Evolutionary conservation across 805 yeast species (phyloP), one percentile per base, ranked within the genome.

Genomic region (Metschnikowia similis): DNA sequence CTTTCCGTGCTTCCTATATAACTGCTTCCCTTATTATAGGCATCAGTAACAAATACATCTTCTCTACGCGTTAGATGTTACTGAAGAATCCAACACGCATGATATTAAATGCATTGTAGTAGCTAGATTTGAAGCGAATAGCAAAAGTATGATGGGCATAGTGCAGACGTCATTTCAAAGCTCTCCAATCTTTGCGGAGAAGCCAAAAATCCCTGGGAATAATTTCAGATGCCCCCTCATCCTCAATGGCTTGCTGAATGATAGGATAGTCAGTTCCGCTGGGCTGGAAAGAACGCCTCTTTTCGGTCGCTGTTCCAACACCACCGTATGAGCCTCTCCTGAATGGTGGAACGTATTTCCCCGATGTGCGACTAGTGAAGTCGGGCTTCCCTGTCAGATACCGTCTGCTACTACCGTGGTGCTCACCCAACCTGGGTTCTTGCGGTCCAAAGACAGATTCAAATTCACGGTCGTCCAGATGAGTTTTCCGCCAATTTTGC

Each of bases 331-430:
- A 77, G 0, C 80, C 77, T 62, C 90, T 74, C 55, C 84, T 69
- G 58, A 79, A 83, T n/a, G 90, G 90, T 17, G 91, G 91, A 36
- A 85, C 70, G 57, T 85, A 85, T 61, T 81, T 84, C 3, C 87
- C 87, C 3, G 57, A 42, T 2, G 31, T 34, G 35, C 38, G 45
- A 30, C 31, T 30, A 17, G 9, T 28, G 4, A 16, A 14, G 14
- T 34, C 45, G 16, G 49, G 40, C 40, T 46, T 44, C 45, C 38
- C 43, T 37, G 43, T 39, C 44, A n/a, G 44, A 37, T 39, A 43
- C 45, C 35, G 53, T 48, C 17, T 48, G 45, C 38, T 30, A 35
- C 28, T 44, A 48, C 39, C 27, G 7, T 30, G 29, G 28, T 28
- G 26, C 27, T 37, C 31, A 26, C 53, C 35, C 36, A 27, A 41